A percentile compares a stretch with the other conserved stretches of the same genome.
Conservation (phyloP, 2,329 filamentous ascomycete species). For the Hypoxylon rubiginosum region DNA sequence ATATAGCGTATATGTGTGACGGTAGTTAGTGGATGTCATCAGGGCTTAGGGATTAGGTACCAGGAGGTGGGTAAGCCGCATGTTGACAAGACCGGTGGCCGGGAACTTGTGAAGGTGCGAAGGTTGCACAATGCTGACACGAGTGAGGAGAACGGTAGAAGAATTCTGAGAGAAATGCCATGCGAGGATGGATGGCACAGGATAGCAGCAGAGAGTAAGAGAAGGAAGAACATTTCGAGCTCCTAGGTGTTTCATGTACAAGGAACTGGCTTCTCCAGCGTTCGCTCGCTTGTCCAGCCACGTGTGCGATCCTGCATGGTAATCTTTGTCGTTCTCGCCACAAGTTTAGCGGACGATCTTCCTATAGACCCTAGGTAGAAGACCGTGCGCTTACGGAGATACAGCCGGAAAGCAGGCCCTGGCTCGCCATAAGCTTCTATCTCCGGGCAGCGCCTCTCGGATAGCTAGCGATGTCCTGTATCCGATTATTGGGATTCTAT, state of each 20-base stretch:
- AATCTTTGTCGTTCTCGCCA: not conserved
- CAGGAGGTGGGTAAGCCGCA: conserved; percentile 26
- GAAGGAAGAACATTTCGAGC: conserved; percentile 4
- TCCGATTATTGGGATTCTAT: conserved; percentile 6
- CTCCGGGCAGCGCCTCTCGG: not conserved
- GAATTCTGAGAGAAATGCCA: conserved; percentile 9
- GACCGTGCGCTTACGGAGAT: not conserved
- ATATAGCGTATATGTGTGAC: not conserved
- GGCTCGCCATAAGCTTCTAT: not conserved
- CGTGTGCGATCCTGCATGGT: conserved; percentile 1
- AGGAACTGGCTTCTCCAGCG: conserved; percentile 8
- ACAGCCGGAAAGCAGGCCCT: not conserved
- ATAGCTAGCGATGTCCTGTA: not conserved
- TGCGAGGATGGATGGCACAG: conserved; percentile 9
- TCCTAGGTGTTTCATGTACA: conserved; percentile 2
- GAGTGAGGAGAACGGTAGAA: conserved; percentile 10
- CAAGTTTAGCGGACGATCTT: conserved; percentile 6
- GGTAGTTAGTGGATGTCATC: not conserved
- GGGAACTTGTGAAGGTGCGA: conserved; percentile 1
- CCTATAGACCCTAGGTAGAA: not conserved
- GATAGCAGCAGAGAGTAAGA: not conserved
- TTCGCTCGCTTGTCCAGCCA: conserved; percentile 17
- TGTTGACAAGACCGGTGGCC: conserved; percentile 7
- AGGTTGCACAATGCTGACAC: conserved; percentile 12
- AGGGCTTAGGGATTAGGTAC: not conserved